Evolutionary conservation across 768 basidiomycete genomes (phyloP).

Genomic region (Boletus bicolor): DNA sequence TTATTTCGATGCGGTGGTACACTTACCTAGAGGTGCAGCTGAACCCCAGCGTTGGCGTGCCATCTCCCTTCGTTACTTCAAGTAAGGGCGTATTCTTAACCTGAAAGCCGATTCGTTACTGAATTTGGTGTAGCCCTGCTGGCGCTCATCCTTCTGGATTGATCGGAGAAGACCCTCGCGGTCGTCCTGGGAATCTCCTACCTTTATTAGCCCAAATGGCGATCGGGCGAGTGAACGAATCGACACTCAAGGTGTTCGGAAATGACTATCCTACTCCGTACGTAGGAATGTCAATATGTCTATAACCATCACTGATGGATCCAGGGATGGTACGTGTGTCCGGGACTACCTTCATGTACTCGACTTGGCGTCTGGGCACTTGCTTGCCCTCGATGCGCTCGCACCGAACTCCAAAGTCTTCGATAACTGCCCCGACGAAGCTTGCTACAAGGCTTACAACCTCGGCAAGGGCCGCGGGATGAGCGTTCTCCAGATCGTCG

Average conservation of each 20-base stretch:
- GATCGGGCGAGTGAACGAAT: constrained; percentile 74
- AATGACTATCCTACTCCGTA: constrained; percentile 95
- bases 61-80: constrained; percentile 94
- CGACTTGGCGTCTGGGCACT: constrained; percentile 92
- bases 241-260: constrained; percentile 81
- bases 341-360: constrained; percentile 92
- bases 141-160: constrained; percentile 96
- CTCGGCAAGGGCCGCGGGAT: constrained; percentile 91
- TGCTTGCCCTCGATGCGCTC: constrained; percentile 86
- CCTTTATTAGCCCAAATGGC: constrained; percentile 96
- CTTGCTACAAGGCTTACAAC: constrained; percentile 91
- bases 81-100: constrained; percentile 47
- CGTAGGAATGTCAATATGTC: constrained; percentile 22
- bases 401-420: constrained; percentile 55
- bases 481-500: constrained; percentile 90
- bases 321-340: constrained; percentile 94
- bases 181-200: constrained; percentile 90
- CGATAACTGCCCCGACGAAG: constrained; percentile 46
- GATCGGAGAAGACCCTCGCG: constrained; percentile 96
- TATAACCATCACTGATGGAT: background rate
- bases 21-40: constrained; percentile 42
- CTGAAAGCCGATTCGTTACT: background rate
- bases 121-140: constrained; percentile 63
- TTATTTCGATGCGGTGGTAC: background rate
- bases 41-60: constrained; percentile 71